phyloP scores from a whole-genome alignment of 2,329 filamentous ascomycete species.

The Sphaerulina vaccinii region DNA sequence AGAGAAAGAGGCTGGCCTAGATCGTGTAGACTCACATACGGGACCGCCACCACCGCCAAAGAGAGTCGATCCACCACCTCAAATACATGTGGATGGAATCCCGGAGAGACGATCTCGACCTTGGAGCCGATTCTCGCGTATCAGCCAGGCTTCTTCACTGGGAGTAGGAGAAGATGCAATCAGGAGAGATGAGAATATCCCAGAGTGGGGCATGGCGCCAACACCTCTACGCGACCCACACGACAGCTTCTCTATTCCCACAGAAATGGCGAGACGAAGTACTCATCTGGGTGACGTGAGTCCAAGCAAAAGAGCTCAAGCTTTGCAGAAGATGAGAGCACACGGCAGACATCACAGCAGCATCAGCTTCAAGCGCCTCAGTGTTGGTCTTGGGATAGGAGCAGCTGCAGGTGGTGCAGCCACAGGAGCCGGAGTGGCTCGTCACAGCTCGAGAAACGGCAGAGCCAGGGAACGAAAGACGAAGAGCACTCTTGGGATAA shows the following conservation, averaged over 20 bases:
- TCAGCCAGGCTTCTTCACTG: constrained; percentile 40
- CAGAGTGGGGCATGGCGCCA: constrained; percentile 40
- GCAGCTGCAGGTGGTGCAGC: constrained; percentile 25
- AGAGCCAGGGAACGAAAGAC: constrained; percentile 21
- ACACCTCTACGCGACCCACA: constrained; percentile 41
- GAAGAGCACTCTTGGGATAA: constrained; percentile 28
- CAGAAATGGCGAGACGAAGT: constrained; percentile 41
- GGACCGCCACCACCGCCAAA: constrained; percentile 9
- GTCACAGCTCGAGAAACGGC: constrained; percentile 8
- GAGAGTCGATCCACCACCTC: constrained; percentile 39
- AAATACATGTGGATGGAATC: constrained; percentile 37
- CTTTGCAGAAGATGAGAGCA: constrained; percentile 30
- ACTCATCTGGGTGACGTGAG: constrained; percentile 30
- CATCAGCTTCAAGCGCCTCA: constrained; percentile 26
- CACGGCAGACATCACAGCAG: constrained; percentile 31
- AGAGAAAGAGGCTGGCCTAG: constrained; percentile 38
- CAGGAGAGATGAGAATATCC: constrained; percentile 40
- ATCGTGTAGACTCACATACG: constrained; percentile 18
- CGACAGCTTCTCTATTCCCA: constrained; percentile 46
- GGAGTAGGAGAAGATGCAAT: constrained; percentile 42
- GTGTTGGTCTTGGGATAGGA: constrained; percentile 26
- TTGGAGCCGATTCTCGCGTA: constrained; percentile 37
- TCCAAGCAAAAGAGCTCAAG: constrained; percentile 31
- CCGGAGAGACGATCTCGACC: constrained; percentile 28
- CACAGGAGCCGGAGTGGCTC: constrained; percentile 2